Conservation (phyloP, 257 asterid genomes). For the Vinca minor region DNA sequence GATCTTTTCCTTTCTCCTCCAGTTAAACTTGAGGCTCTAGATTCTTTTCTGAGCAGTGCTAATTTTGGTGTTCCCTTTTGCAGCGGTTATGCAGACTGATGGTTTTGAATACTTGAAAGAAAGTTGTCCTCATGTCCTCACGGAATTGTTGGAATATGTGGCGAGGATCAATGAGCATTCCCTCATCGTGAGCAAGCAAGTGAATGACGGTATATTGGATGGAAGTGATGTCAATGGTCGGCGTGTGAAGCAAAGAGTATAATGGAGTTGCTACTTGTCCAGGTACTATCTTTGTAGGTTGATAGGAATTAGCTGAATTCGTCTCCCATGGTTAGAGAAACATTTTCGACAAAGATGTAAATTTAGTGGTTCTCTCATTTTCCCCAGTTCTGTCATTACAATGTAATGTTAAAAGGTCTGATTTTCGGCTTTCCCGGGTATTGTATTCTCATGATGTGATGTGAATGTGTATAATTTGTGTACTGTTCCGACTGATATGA, state of each 20-base stretch:
- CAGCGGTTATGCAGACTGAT: slow-evolving; percentile 98
- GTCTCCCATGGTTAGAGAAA: slow-evolving; percentile 17
- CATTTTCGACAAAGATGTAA: slow-evolving; percentile 27
- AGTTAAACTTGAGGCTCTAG: background rate
- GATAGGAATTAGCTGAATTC: slow-evolving; percentile 11
- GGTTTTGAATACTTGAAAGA: slow-evolving; percentile 83
- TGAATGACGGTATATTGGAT: slow-evolving; percentile 46
- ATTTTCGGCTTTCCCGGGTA: background rate
- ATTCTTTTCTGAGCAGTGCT: background rate
- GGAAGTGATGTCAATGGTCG: slow-evolving; percentile 72
- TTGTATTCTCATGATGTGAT: background rate
- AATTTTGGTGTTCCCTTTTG: slow-evolving; percentile 17
- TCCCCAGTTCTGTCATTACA: background rate
- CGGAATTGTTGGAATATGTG: slow-evolving; percentile 81
- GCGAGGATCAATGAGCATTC: slow-evolving; percentile 70
- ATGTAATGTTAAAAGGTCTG: background rate
- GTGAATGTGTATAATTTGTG: slow-evolving; percentile 9
- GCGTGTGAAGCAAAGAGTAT: slow-evolving; percentile 81
- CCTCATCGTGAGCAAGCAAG: slow-evolving; percentile 42
- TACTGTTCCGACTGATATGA: slow-evolving; percentile 7
- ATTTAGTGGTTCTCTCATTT: slow-evolving; percentile 11
- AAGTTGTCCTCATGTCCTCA: slow-evolving; percentile 78
- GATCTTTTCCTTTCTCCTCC: background rate
- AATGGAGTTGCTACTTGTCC: slow-evolving; percentile 15
- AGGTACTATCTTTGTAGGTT: slow-evolving; percentile 6